These are phyloP conservation scores for Phialocephala subalpina DNA, from an alignment of 2,329 filamentous ascomycete genomes.

Conservation along the genomic window DNA sequence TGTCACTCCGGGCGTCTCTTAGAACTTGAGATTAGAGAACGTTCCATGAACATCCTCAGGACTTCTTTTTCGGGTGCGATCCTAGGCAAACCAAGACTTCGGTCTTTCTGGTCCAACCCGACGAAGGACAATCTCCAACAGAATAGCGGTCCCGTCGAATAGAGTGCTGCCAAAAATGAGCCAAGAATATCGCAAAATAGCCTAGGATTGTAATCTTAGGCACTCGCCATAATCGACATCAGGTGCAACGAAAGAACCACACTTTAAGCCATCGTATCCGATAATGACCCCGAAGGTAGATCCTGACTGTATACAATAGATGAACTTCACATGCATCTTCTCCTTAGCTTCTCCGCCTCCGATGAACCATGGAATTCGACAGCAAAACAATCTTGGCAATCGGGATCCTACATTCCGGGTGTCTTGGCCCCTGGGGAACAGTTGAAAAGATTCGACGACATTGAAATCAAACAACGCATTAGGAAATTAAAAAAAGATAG, in stretches of 20 bases:
- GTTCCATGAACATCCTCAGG: background rate
- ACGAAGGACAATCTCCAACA: background rate
- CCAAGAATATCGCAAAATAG: background rate
- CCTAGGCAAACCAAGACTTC: background rate
- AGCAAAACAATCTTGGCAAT: conserved; percentile 8
- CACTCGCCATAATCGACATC: conserved; percentile 14
- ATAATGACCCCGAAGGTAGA: background rate
- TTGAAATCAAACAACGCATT: background rate
- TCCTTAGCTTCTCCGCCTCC: conserved; percentile 4
- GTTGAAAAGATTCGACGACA: background rate
- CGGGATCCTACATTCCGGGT: no score
- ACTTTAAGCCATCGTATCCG: conserved; percentile 15
- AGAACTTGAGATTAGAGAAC: background rate
- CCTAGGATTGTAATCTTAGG: conserved; percentile 1
- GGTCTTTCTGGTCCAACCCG: background rate
- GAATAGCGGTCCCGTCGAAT: background rate
- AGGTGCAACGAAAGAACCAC: conserved; percentile 8
- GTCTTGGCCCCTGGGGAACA: background rate
- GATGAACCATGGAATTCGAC: background rate
- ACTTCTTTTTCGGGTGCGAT: background rate
- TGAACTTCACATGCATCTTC: conserved; percentile 1
- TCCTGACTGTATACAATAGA: conserved; percentile 9
- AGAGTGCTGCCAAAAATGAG: background rate
- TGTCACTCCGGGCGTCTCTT: background rate
- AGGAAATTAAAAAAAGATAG: background rate